phyloP scores from a whole-genome alignment of 306 rosid species.

The Dicorynia guianensis region DNA sequence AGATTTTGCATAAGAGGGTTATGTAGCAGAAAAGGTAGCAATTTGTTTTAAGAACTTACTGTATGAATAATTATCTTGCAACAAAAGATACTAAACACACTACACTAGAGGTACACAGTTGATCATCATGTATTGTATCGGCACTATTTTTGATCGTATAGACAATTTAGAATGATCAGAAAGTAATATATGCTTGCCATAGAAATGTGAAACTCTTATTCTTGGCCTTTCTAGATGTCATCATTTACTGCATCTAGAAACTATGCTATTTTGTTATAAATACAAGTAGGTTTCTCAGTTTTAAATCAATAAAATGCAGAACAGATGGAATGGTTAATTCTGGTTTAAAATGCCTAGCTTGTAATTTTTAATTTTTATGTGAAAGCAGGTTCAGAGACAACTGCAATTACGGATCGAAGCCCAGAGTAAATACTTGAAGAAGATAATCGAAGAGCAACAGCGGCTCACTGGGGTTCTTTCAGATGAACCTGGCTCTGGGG shows the following conservation, averaged over 20 bases:
- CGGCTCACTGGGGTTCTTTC: constrained; percentile 84
- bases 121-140: background rate
- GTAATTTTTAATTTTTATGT: constrained; percentile 11
- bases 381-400: constrained; percentile 96
- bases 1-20: background rate
- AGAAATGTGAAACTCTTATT: background rate
- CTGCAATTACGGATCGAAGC: constrained; percentile 95
- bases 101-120: background rate
- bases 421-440: constrained; percentile 95
- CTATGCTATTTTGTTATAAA: background rate
- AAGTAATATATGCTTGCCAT: background rate
- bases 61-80: constrained; percentile 2
- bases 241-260: background rate
- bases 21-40: background rate
- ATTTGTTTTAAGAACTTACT: background rate
- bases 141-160: background rate
- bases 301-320: constrained; percentile 14
- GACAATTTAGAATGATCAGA: background rate
- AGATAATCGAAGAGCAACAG: constrained; percentile 98
- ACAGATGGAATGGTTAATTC: constrained; percentile 13
- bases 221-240: background rate
- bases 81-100: constrained; percentile 1
- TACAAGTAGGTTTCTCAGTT: constrained; percentile 11
- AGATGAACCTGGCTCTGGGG: constrained; percentile 64
- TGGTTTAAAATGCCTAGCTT: constrained; percentile 20